These are phyloP conservation scores for Lactuca saligna DNA, from an alignment of 129 eudicot genomes.

Conservation along the genomic window DNA sequence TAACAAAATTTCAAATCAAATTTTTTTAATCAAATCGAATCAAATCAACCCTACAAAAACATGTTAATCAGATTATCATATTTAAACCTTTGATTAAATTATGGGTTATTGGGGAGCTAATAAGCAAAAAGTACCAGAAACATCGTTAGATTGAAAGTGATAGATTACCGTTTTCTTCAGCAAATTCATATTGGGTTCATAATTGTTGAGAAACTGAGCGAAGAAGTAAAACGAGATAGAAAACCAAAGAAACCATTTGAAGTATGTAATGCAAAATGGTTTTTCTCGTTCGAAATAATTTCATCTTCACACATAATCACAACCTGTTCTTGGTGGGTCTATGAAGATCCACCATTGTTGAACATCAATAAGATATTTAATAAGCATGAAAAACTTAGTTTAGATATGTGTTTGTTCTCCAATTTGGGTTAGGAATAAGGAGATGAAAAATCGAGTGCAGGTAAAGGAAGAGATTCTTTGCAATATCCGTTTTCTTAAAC, in stretches of 20 bases:
- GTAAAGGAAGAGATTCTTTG: too few species aligned
- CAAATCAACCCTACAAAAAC: not conserved
- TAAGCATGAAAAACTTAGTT: not conserved
- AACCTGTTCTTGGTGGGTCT: slow-evolving; percentile 22
- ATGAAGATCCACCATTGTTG: slow-evolving; percentile 33
- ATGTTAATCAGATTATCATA: not conserved
- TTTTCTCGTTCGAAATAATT: slow-evolving; percentile 32
- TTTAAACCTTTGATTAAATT: slow-evolving; percentile 19
- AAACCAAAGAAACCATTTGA: slow-evolving; percentile 82
- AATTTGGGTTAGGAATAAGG: too few species aligned
- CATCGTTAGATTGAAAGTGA: slow-evolving; percentile 24
- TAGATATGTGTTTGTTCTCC: not conserved
- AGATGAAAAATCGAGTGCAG: too few species aligned
- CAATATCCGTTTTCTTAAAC: too few species aligned
- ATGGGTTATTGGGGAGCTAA: slow-evolving; percentile 11
- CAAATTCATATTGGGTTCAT: slow-evolving; percentile 30
- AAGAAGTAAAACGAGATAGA: slow-evolving; percentile 60
- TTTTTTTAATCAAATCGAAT: not conserved
- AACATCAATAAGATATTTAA: not conserved
- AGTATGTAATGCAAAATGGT: slow-evolving; percentile 44
- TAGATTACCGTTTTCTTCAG: slow-evolving; percentile 36
- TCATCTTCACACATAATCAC: slow-evolving; percentile 65
- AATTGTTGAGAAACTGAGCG: slow-evolving; percentile 43
- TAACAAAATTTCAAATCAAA: slow-evolving; percentile 30
- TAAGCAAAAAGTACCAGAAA: slow-evolving; percentile 60